Conservation (phyloP, 179 eudicot genomes). For the Corrigiola litoralis region DNA sequence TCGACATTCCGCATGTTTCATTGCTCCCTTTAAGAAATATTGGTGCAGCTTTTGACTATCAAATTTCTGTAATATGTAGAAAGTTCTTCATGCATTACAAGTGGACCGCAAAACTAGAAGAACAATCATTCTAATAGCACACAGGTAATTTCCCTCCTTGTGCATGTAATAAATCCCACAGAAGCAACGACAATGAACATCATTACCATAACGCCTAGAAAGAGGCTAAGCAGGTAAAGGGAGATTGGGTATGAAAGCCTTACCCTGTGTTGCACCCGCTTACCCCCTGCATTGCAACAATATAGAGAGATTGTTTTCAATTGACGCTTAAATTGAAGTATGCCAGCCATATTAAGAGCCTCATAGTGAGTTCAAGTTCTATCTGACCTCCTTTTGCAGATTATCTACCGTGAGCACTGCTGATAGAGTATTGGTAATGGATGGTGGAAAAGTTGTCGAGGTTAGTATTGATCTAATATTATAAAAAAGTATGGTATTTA, state of each 20-base stretch:
- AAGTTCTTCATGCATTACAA: slow-evolving; percentile 34
- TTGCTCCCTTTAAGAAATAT: too few species aligned
- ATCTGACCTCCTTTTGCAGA: slow-evolving; percentile 24
- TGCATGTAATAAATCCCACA: background rate
- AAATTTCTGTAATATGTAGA: slow-evolving; percentile 15
- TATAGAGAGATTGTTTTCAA: too few species aligned
- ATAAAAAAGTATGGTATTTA: too few species aligned
- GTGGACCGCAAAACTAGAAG: slow-evolving; percentile 23
- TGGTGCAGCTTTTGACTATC: background rate
- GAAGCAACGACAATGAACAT: too few species aligned
- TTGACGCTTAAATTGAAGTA: too few species aligned
- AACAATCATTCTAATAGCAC: slow-evolving; percentile 49
- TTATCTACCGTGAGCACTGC: slow-evolving; percentile 47
- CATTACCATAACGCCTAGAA: too few species aligned
- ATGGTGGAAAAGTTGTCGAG: slow-evolving; percentile 48
- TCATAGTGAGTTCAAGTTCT: background rate
- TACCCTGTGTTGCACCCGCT: too few species aligned
- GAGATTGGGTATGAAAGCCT: too few species aligned
- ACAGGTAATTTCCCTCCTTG: slow-evolving; percentile 32
- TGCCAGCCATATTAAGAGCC: too few species aligned
- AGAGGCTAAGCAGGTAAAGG: too few species aligned
- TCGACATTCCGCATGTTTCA: too few species aligned
- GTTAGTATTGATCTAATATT: slow-evolving; percentile 29
- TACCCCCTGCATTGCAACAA: too few species aligned
- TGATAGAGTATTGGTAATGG: slow-evolving; percentile 54